Conservation (phyloP, 805 yeast species). For the Zygosaccharomyces lentus region DNA sequence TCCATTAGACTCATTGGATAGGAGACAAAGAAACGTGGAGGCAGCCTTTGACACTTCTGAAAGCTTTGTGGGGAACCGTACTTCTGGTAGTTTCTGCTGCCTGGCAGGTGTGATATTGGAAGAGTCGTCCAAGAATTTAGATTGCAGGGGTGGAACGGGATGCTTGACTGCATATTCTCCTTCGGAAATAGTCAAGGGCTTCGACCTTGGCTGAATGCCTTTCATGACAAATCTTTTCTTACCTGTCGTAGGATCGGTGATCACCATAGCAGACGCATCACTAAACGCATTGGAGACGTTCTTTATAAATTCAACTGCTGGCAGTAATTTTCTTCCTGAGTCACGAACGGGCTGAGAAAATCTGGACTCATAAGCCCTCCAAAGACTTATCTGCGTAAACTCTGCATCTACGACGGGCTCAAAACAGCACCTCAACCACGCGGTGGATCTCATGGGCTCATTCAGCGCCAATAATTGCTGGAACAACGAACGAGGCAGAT, state of each 20-base stretch:
- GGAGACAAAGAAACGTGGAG: constrained; percentile 31
- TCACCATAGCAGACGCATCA: constrained; percentile 89
- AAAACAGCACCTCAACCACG: constrained; percentile 92
- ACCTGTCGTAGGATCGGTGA: constrained; percentile 57
- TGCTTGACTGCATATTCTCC: constrained; percentile 42
- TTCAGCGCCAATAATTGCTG: constrained; percentile 57
- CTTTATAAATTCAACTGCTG: constrained; percentile 95
- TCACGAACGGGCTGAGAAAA: constrained; percentile 57
- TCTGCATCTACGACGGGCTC: constrained; percentile 74
- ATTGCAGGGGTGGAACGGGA: constrained; percentile 15
- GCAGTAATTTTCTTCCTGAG: constrained; percentile 60
- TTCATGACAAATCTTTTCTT: constrained; percentile 82
- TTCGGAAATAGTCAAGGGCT: constrained; percentile 45
- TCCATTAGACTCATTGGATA: constrained; percentile 31
- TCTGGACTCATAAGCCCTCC: constrained; percentile 91
- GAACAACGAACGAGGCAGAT: constrained; percentile 50
- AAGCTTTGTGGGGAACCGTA: constrained; percentile 28
- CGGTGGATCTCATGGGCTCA: constrained; percentile 88
- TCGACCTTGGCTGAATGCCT: constrained; percentile 84
- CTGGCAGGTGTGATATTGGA: constrained; percentile 18
- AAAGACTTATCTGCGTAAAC: constrained; percentile 89
- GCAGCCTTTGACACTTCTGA: constrained; percentile 35
- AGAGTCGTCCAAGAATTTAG: constrained; percentile 22
- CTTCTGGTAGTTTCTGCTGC: constrained; percentile 27
- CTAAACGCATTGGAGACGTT: constrained; percentile 88